Evolutionary conservation across 2,329 filamentous ascomycete genomes (phyloP).

Genomic region (Aspergillus terreus): DNA sequence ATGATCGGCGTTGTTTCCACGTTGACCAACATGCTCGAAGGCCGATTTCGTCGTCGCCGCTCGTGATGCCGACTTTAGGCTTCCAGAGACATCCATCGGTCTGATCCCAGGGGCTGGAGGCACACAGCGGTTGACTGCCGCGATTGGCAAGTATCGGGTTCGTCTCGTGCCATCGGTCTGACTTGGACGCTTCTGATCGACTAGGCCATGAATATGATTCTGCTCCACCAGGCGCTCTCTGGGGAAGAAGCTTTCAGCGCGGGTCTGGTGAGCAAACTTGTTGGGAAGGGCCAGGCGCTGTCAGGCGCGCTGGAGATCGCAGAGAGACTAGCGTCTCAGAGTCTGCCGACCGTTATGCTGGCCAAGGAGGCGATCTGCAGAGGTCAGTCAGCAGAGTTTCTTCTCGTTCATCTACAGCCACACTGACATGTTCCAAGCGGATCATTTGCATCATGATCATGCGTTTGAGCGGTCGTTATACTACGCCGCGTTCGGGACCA

Average conservation of each 20-base stretch:
- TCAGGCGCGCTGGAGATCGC: constrained; percentile 3
- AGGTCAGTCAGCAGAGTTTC: not conserved
- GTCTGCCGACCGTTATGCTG: constrained; percentile 3
- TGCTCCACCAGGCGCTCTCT: constrained; percentile 5
- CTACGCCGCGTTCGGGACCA: constrained; percentile 7
- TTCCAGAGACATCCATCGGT: constrained; percentile 8
- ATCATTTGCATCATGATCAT: constrained; percentile 6
- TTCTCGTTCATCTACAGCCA: not conserved
- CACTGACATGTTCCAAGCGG: constrained; percentile 2
- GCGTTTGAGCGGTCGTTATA: constrained; percentile 6
- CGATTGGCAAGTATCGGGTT: constrained; percentile 9
- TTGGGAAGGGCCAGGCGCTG: constrained; percentile 1
- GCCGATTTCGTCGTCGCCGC: constrained; percentile 10
- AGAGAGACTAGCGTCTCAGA: constrained; percentile 1
- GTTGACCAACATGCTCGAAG: not conserved
- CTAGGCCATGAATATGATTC: constrained; percentile 10
- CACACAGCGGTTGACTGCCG: constrained; percentile 6
- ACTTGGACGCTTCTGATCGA: not conserved
- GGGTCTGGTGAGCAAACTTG: constrained; percentile 3
- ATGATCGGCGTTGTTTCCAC: not conserved
- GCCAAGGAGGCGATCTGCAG: constrained; percentile 10
- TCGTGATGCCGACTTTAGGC: not conserved
- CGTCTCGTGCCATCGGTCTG: not conserved
- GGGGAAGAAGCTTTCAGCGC: constrained; percentile 2
- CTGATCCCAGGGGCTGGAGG: constrained; percentile 11